Conservation (phyloP, 2,329 filamentous ascomycete species). For the Fusarium multiceps region DNA sequence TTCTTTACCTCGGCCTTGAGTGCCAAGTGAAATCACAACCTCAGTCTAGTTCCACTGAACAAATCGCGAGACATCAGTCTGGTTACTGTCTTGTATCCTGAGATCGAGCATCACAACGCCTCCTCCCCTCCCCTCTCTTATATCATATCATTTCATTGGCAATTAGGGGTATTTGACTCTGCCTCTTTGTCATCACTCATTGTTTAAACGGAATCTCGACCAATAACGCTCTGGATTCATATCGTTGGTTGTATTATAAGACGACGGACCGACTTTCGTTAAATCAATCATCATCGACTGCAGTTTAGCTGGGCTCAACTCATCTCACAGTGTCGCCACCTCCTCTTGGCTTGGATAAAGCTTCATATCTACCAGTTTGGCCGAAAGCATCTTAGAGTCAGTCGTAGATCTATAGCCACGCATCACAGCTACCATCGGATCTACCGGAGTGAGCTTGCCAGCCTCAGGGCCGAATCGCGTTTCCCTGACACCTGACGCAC, state of each 20-base stretch:
- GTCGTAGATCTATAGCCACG: slow-evolving; percentile 7
- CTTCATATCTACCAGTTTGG: background rate
- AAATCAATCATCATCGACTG: slow-evolving; percentile 4
- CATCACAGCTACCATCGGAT: slow-evolving; percentile 32
- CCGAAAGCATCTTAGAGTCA: slow-evolving; percentile 2
- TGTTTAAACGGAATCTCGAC: slow-evolving; percentile 1
- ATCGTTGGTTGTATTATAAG: slow-evolving; percentile 14
- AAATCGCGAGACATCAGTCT: slow-evolving; percentile 37
- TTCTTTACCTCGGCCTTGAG: slow-evolving; percentile 8
- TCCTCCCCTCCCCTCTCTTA: slow-evolving; percentile 2
- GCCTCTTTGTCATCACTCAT: slow-evolving; percentile 9
- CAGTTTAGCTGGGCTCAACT: slow-evolving; percentile 3
- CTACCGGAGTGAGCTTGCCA: slow-evolving; percentile 18
- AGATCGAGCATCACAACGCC: slow-evolving; percentile 29
- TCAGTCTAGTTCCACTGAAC: background rate
- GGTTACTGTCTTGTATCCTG: slow-evolving; percentile 37
- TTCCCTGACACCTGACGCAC: slow-evolving; percentile 8
- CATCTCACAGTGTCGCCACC: slow-evolving; percentile 18
- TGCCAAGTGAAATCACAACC: slow-evolving; percentile 14
- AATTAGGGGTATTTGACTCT: slow-evolving; percentile 3
- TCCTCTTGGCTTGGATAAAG: background rate
- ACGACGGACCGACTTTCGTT: slow-evolving; percentile 11
- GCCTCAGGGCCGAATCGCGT: slow-evolving; percentile 6
- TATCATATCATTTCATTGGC: background rate
- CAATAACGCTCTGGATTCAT: slow-evolving; percentile 9